Percentiles rank a stretch among this genome's conserved stretches.
Evolutionary conservation across 2,329 filamentous ascomycete genomes (phyloP).

Genomic region (Neofusicoccum parvum): DNA sequence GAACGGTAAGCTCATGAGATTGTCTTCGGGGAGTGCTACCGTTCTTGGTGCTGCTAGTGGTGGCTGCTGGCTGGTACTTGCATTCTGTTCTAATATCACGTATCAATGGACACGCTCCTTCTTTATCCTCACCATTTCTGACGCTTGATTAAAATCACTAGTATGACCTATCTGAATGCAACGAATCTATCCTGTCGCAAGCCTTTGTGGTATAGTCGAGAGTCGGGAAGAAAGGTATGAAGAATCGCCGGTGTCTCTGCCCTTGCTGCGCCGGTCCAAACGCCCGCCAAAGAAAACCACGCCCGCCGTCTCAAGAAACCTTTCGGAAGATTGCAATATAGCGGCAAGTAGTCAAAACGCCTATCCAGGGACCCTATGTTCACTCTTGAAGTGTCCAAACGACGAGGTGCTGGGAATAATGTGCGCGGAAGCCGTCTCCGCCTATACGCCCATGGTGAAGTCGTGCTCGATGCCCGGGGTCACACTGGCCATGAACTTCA

Average conservation of each 20-base stretch:
- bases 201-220: slow-evolving; percentile 15
- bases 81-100: not conserved
- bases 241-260: not conserved
- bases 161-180: not conserved
- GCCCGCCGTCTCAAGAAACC: not conserved
- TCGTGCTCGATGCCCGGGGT: slow-evolving; percentile 97
- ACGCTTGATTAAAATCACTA: not conserved
- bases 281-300: slow-evolving; percentile 1
- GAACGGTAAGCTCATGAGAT: not conserved
- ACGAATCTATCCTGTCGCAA: slow-evolving; percentile 2
- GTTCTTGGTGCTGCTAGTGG: not conserved
- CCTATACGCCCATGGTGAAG: slow-evolving; percentile 90
- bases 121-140: not conserved
- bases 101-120: not conserved
- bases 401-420: not conserved
- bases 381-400: not conserved
- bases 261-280: slow-evolving; percentile 7
- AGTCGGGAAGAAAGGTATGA: not conserved
- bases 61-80: not conserved
- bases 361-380: slow-evolving; percentile 1
- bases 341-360: not conserved
- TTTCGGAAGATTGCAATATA: not conserved
- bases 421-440: not conserved
- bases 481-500: slow-evolving; percentile 75
- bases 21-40: not conserved